phyloP scores from a whole-genome alignment of 2,329 filamentous ascomycete species.

The Coniochaeta pulveracea region DNA sequence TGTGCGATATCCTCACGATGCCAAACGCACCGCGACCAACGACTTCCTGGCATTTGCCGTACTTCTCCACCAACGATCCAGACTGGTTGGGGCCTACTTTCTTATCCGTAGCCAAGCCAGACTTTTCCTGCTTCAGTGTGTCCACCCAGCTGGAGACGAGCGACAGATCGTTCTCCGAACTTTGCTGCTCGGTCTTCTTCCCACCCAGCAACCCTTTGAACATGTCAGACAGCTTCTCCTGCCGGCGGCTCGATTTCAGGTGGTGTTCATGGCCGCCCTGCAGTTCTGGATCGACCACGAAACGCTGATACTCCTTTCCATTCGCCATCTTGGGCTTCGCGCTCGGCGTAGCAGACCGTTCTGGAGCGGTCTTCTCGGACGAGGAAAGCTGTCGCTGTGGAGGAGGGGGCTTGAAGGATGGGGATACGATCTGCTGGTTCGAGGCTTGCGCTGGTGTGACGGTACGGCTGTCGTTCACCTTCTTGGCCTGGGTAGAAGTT shows the following conservation, averaged over 20 bases:
- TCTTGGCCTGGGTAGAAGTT: slow-evolving; percentile 7
- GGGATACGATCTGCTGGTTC: slow-evolving; percentile 23
- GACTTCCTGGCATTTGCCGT: slow-evolving; percentile 96
- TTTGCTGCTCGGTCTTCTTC: slow-evolving; percentile 66
- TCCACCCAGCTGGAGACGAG: slow-evolving; percentile 95
- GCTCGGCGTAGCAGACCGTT: slow-evolving; percentile 14
- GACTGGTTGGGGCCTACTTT: slow-evolving; percentile 65
- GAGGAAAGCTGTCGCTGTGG: slow-evolving; percentile 31
- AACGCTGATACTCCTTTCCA: slow-evolving; percentile 31
- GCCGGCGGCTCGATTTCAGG: slow-evolving; percentile 78
- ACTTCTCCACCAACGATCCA: slow-evolving; percentile 82
- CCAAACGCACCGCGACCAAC: slow-evolving; percentile 94
- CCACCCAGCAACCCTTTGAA: slow-evolving; percentile 78
- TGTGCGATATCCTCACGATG: slow-evolving; percentile 95
- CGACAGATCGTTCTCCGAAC: slow-evolving; percentile 70
- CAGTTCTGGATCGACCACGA: slow-evolving; percentile 34
- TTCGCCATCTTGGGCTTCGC: slow-evolving; percentile 26
- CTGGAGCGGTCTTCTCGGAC: slow-evolving; percentile 23
- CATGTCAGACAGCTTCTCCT: slow-evolving; percentile 92
- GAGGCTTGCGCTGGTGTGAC: slow-evolving; percentile 12
- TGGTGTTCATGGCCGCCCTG: slow-evolving; percentile 75
- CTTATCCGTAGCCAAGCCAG: slow-evolving; percentile 62
- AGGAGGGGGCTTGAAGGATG: slow-evolving; percentile 23
- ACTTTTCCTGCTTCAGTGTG: slow-evolving; percentile 79
- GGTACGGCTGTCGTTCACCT: slow-evolving; percentile 9